A percentile compares a stretch with the other conserved stretches of the same genome.
These are phyloP conservation scores for Tylopilus plumbeoviolaceoides DNA, from an alignment of 768 basidiomycete genomes.

Conservation along the genomic window DNA sequence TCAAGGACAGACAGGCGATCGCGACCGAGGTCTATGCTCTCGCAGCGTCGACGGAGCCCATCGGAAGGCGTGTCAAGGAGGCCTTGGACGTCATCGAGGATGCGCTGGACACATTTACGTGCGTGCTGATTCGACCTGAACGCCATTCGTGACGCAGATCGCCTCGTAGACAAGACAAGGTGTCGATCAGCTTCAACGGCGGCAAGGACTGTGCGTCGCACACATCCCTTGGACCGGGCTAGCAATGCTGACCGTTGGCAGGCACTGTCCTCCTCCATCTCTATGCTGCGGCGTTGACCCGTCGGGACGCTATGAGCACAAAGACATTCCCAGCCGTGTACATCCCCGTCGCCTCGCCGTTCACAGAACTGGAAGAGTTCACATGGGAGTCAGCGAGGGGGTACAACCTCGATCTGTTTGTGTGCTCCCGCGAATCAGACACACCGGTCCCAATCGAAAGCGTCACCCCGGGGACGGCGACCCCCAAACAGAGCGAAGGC, in stretches of 20 bases:
- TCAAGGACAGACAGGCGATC: conserved; percentile 50
- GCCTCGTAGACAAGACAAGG: conserved; percentile 51
- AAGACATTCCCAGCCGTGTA: conserved; percentile 67
- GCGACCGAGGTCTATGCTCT: conserved; percentile 59
- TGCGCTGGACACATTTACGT: conserved; percentile 79
- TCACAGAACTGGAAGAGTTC: conserved; percentile 79
- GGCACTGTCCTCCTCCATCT: conserved; percentile 95
- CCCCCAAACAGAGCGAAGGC: conserved; percentile 13
- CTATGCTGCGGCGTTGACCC: conserved; percentile 68
- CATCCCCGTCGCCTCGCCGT: conserved; percentile 88
- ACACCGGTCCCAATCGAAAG: conserved; percentile 47
- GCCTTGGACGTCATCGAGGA: conserved; percentile 80
- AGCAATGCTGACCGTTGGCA: conserved; percentile 33
- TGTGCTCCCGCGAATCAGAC: conserved; percentile 31
- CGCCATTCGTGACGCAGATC: conserved; percentile 7
- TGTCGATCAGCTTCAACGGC: conserved; percentile 95
- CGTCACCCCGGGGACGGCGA: conserved; percentile 35
- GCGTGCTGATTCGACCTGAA: conserved; percentile 31
- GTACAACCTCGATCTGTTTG: conserved; percentile 76
- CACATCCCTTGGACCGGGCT: not conserved
- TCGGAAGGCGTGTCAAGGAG: conserved; percentile 64
- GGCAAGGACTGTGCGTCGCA: conserved; percentile 90
- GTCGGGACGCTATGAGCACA: conserved; percentile 32
- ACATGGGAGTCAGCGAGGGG: conserved; percentile 55
- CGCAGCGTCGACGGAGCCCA: conserved; percentile 49